Conservation (phyloP, 2,329 filamentous ascomycete genomes). For the Botrytis tulipae region DNA sequence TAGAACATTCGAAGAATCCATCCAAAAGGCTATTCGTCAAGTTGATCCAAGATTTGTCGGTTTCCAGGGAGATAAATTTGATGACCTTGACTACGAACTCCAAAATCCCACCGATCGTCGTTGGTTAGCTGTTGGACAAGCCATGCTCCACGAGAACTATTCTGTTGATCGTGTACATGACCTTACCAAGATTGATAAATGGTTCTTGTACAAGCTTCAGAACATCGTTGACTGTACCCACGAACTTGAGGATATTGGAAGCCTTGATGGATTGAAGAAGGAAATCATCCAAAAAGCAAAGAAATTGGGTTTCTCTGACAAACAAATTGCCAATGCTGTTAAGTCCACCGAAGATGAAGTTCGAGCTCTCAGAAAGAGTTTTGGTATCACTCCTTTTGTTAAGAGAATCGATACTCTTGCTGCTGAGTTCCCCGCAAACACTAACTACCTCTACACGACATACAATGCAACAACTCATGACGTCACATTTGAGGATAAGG, state of each 20-base stretch:
- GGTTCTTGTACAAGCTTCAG: slow-evolving; percentile 98
- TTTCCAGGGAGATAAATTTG: slow-evolving; percentile 94
- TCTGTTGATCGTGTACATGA: slow-evolving; percentile 89
- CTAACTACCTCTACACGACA: slow-evolving; percentile 69
- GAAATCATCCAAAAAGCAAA: slow-evolving; percentile 88
- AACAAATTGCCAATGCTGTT: slow-evolving; percentile 85
- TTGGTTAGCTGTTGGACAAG: slow-evolving; percentile 96
- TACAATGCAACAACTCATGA: slow-evolving; percentile 96
- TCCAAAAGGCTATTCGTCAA: slow-evolving; percentile 97
- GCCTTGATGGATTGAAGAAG: slow-evolving; percentile 80
- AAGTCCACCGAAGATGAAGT: slow-evolving; percentile 87
- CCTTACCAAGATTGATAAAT: slow-evolving; percentile 97
- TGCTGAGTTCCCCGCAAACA: slow-evolving; percentile 67
- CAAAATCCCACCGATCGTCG: slow-evolving; percentile 92
- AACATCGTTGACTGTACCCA: slow-evolving; percentile 91
- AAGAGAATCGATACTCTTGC: slow-evolving; percentile 98
- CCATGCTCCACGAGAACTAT: slow-evolving; percentile 97
- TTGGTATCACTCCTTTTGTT: slow-evolving; percentile 91
- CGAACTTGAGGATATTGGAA: slow-evolving; percentile 80
- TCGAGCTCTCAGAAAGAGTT: slow-evolving; percentile 76
- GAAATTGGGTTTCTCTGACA: slow-evolving; percentile 97
- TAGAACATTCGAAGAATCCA: slow-evolving; percentile 96
- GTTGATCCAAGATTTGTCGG: slow-evolving; percentile 90
- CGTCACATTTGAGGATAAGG: slow-evolving; percentile 89
- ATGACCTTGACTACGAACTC: slow-evolving; percentile 85